These are phyloP conservation scores for Nitzschia inconspicua DNA, from an alignment of 108 stramenopile genomes.

Conservation along the genomic window DNA sequence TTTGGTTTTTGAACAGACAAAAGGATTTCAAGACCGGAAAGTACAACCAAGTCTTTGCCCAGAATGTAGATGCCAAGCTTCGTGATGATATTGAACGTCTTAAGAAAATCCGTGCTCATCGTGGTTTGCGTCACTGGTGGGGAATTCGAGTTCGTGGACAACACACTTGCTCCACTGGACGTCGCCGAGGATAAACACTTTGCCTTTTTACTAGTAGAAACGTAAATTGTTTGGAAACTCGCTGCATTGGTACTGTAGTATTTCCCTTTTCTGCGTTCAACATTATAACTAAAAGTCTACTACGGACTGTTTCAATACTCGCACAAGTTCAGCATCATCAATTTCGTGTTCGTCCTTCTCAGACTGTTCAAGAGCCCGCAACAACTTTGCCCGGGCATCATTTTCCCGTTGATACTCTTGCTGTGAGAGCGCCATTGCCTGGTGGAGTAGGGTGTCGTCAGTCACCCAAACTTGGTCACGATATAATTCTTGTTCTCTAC, in stretches of 20 bases:
- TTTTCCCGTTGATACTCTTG: too few relatives aligned
- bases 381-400: too few relatives aligned
- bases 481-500: not conserved
- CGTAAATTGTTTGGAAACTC: too few relatives aligned
- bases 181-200: too few relatives aligned
- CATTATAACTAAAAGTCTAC: constrained; percentile 5
- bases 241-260: too few relatives aligned
- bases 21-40: constrained; percentile 99
- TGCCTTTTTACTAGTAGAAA: too few relatives aligned
- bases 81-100: constrained; percentile 99
- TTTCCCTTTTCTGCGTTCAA: too few relatives aligned
- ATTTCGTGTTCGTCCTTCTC: not conserved
- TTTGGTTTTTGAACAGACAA: constrained; percentile 99
- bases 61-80: constrained; percentile 96
- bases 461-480: not conserved
- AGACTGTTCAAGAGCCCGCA: not conserved
- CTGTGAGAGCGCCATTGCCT: too few relatives aligned
- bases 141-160: constrained; percentile 99
- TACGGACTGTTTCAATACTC: constrained; percentile 9
- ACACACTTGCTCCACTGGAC: constrained; percentile 99
- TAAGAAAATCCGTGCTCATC: constrained; percentile 98
- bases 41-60: constrained; percentile 96
- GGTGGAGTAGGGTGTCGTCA: too few relatives aligned
- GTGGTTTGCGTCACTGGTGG: constrained; percentile 99
- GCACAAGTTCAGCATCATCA: constrained; percentile 20